Evolutionary conservation across 1,284 basidiomycete species (phyloP).

Genomic region (Cronartium quercuum): DNA sequence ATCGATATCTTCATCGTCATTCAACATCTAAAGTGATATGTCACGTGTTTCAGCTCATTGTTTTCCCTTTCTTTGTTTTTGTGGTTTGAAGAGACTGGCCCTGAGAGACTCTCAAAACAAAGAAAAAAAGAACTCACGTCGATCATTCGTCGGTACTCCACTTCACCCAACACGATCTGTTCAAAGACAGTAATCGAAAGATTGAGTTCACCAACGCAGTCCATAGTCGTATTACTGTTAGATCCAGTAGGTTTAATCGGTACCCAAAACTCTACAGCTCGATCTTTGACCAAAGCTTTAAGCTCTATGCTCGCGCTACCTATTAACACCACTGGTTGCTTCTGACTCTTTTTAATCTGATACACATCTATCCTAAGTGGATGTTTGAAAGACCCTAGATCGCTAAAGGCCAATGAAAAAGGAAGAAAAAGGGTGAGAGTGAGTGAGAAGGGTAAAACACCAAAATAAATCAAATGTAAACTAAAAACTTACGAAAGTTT

Average conservation of each 20-base stretch:
- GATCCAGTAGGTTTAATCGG: neutral
- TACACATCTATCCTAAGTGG: constrained; percentile 22
- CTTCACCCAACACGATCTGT: constrained; percentile 33
- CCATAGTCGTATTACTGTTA: neutral
- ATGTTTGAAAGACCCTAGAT: constrained; percentile 22
- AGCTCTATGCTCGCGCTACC: constrained; percentile 3
- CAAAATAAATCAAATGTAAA: neutral
- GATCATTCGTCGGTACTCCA: constrained; percentile 23
- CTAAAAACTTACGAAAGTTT: constrained; percentile 15
- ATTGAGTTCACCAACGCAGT: constrained; percentile 21
- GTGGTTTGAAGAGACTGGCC: constrained; percentile 48
- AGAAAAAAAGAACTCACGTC: constrained; percentile 7
- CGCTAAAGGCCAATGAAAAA: neutral
- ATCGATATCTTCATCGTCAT: constrained; percentile 39
- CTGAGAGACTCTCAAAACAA: constrained; percentile 38
- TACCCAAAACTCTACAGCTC: constrained; percentile 8
- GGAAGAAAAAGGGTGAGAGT: neutral
- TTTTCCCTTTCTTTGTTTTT: constrained; percentile 56
- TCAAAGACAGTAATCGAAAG: constrained; percentile 26
- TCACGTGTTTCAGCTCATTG: constrained; percentile 53
- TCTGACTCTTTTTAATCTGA: constrained; percentile 18
- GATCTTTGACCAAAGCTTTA: constrained; percentile 15
- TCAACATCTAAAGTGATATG: constrained; percentile 48
- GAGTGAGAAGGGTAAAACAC: neutral
- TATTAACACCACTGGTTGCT: constrained; percentile 8